Conservation (phyloP, 441 rosid genomes). For the Dalechampia spathulata region DNA sequence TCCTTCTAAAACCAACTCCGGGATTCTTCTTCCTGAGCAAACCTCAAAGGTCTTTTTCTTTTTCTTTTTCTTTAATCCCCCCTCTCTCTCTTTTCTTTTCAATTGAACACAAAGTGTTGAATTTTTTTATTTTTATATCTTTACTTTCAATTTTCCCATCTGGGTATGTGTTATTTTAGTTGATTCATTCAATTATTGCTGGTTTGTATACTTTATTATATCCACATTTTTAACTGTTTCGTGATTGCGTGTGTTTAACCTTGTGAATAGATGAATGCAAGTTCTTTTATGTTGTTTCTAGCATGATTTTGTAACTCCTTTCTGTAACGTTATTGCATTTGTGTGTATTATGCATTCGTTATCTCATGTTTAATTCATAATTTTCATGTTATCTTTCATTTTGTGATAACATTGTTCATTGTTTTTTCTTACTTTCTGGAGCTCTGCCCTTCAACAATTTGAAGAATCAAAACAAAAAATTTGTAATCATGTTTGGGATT, state of each 20-base stretch:
- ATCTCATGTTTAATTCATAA: too few species aligned
- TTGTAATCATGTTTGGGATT: background rate
- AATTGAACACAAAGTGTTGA: background rate
- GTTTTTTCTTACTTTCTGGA: background rate
- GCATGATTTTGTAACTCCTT: too few species aligned
- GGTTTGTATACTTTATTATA: background rate
- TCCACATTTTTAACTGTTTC: too few species aligned
- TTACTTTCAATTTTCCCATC: background rate
- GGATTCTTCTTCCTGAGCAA: slow-evolving; percentile 65
- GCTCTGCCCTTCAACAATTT: background rate
- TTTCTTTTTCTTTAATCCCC: background rate
- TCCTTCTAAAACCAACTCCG: slow-evolving; percentile 54
- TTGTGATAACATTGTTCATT: too few species aligned
- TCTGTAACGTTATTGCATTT: too few species aligned
- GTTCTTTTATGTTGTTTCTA: too few species aligned
- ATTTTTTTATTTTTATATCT: background rate
- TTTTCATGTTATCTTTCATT: too few species aligned
- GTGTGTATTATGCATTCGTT: too few species aligned
- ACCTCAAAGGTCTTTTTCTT: slow-evolving; percentile 32
- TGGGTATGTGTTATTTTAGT: background rate
- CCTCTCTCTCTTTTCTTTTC: too few species aligned
- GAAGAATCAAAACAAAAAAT: background rate
- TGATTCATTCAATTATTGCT: background rate
- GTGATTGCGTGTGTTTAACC: too few species aligned
- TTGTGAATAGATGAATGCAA: too few species aligned